Percentiles rank a stretch among this genome's conserved stretches.
phyloP scores from a whole-genome alignment of 306 rosid genomes.

The Spatholobus suberectus region DNA sequence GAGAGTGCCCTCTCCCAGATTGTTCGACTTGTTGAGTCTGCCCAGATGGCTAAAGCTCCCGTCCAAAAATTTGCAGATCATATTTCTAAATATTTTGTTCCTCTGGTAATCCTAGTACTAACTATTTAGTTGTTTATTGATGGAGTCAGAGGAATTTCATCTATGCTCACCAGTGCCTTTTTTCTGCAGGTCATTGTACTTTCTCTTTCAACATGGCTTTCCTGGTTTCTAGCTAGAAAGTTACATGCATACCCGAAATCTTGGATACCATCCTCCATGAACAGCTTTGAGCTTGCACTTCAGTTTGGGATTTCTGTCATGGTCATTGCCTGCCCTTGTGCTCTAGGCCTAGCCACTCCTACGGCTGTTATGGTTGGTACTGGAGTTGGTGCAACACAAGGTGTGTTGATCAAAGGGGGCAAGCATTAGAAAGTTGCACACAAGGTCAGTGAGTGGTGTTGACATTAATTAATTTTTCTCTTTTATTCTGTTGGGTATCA shows the following conservation, averaged over 20 bases:
- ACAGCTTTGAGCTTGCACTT: conserved; percentile 84
- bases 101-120: conserved; percentile 52
- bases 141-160: background rate
- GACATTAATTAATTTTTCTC: background rate
- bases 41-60: conserved; percentile 95
- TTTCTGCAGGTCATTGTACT: conserved; percentile 65
- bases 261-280: conserved; percentile 80
- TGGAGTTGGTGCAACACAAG: conserved; percentile 92
- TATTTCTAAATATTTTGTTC: conserved; percentile 86
- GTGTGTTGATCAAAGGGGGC: conserved; percentile 94
- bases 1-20: conserved; percentile 87
- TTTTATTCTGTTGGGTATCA: background rate
- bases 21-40: conserved; percentile 87
- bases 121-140: background rate
- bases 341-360: conserved; percentile 91
- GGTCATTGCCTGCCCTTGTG: conserved; percentile 98
- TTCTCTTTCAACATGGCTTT: conserved; percentile 74
- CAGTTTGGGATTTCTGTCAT: conserved; percentile 92
- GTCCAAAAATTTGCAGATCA: conserved; percentile 83
- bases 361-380: conserved; percentile 96
- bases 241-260: conserved; percentile 69
- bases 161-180: background rate
- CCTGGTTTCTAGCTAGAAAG: conserved; percentile 78
- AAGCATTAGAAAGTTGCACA: conserved; percentile 84
- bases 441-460: conserved; percentile 55